These are phyloP conservation scores for Pelargonium australe DNA, from an alignment of 441 rosid species.

Conservation along the genomic window DNA sequence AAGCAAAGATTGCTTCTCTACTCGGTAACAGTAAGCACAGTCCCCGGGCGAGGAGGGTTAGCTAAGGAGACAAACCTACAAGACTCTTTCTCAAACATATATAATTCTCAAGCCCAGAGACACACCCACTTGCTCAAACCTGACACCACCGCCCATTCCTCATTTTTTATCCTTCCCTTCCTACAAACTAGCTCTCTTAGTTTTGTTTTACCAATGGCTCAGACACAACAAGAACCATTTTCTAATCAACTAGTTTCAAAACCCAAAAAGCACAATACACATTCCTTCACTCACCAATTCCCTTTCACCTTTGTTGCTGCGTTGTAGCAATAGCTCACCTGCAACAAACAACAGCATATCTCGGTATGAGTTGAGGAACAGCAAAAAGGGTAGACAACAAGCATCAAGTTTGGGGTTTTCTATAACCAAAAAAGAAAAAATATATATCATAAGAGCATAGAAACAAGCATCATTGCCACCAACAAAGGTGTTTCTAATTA, in stretches of 20 bases:
- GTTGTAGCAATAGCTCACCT: slow-evolving; percentile 37
- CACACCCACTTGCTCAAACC: slow-evolving; percentile 71
- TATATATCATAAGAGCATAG: slow-evolving; percentile 3
- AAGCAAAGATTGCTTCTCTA: slow-evolving; percentile 38
- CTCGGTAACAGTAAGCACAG: slow-evolving; percentile 43
- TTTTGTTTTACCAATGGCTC: slow-evolving; percentile 35
- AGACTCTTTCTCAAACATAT: slow-evolving; percentile 37
- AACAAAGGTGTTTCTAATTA: slow-evolving; percentile 34
- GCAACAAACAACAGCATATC: slow-evolving; percentile 44
- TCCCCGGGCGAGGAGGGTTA: slow-evolving; percentile 37
- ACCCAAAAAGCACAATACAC: slow-evolving; percentile 43
- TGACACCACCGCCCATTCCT: slow-evolving; percentile 51
- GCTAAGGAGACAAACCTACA: slow-evolving; percentile 43
- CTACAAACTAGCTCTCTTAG: slow-evolving; percentile 19
- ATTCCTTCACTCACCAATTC: slow-evolving; percentile 26
- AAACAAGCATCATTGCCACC: slow-evolving; percentile 38
- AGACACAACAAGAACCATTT: slow-evolving; percentile 26
- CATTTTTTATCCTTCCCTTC: slow-evolving; percentile 34
- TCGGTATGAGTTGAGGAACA: slow-evolving; percentile 36
- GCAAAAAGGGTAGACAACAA: slow-evolving; percentile 47
- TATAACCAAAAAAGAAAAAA: slow-evolving; percentile 15
- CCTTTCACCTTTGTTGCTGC: slow-evolving; percentile 20
- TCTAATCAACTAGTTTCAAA: slow-evolving; percentile 27
- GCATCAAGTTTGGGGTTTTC: slow-evolving; percentile 44
- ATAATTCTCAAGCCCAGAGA: slow-evolving; percentile 41